Base-by-base conservation (phyloP, 805 yeast species). In the Saccharomycopsis vini region DNA sequence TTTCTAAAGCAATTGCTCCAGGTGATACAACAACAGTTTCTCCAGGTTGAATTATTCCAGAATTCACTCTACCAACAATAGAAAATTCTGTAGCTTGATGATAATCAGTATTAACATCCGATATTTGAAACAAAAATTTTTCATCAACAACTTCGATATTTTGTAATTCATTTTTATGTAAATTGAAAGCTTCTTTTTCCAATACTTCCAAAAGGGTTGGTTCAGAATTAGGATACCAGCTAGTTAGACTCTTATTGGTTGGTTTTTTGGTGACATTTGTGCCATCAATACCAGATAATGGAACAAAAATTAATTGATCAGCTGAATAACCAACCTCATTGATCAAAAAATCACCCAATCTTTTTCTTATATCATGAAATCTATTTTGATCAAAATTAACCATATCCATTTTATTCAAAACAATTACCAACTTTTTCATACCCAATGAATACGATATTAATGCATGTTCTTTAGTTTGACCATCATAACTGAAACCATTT, bases 171-270 rank as follows among this genome's bases (percentile, higher is more conserved):
- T 43, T 43, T n/a, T 29, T 42, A n/a, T 61, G 57, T 5, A 57
- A 53, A 2, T 45, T 39, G 41, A 20, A 10, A 13, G 50, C 58
- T 54, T n/a, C 70, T 54, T 66, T 59, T 63, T 92, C 98, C 61
- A 92, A 73, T 65, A 71, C 87, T 67, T 92, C 96, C 57, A 92
- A 72, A 55, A 92, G 68, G 3, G 97, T 69, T 36, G 97, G 97
- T 16, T 97, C 97, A 13, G 63, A 64, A 71, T 89, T 90, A 96
- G 97, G 92, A 51, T 96, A 89, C 83, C 83, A 73, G 19, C 64
- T 28, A 47, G 60, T 58, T 50, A 62, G 68, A 49, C 61, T 29
- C 18, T 54, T 40, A 2, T 55, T 42, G 2, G 50, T 41, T 4
- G 70, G 66, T 33, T 61, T 58, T 22, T 69, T 72, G 13, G 73